Percentiles rank a stretch among this genome's conserved stretches.
These are phyloP conservation scores for Onygenales sp. DNA, from an alignment of 2,329 filamentous ascomycete species.

Conservation along the genomic window DNA sequence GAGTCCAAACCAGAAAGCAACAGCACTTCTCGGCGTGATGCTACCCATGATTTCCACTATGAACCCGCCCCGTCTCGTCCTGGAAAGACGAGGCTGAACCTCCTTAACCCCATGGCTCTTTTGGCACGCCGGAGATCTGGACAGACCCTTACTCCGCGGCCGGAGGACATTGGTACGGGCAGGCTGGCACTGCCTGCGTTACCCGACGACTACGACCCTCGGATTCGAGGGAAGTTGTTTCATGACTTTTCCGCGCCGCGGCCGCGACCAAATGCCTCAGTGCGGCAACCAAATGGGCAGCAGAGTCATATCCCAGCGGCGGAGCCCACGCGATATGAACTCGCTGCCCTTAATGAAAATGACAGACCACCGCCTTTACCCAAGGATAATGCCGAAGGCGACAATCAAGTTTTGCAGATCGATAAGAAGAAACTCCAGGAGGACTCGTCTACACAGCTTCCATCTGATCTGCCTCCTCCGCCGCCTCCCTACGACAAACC, in stretches of 20 bases:
- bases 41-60: neutral
- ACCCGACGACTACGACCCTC: slow-evolving; percentile 53
- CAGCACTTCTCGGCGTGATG: neutral
- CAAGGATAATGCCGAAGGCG: slow-evolving; percentile 51
- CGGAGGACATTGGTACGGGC: slow-evolving; percentile 43
- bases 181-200: slow-evolving; percentile 41
- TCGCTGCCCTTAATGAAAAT: slow-evolving; percentile 21
- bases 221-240: slow-evolving; percentile 53
- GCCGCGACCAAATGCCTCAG: slow-evolving; percentile 30
- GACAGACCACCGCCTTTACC: slow-evolving; percentile 49
- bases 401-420: slow-evolving; percentile 29
- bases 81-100: slow-evolving; percentile 43
- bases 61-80: neutral
- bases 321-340: neutral
- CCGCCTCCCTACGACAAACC: slow-evolving; percentile 35
- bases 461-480: slow-evolving; percentile 19
- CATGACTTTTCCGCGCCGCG: slow-evolving; percentile 57
- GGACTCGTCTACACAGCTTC: slow-evolving; percentile 33
- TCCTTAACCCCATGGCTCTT: slow-evolving; percentile 53
- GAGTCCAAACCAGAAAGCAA: slow-evolving; percentile 12
- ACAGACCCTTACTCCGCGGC: slow-evolving; percentile 37
- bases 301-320: neutral
- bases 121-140: slow-evolving; percentile 48
- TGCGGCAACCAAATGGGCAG: neutral
- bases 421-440: slow-evolving; percentile 20